Conservation (phyloP, 805 yeast species). For the Saturnispora halmiae region DNA sequence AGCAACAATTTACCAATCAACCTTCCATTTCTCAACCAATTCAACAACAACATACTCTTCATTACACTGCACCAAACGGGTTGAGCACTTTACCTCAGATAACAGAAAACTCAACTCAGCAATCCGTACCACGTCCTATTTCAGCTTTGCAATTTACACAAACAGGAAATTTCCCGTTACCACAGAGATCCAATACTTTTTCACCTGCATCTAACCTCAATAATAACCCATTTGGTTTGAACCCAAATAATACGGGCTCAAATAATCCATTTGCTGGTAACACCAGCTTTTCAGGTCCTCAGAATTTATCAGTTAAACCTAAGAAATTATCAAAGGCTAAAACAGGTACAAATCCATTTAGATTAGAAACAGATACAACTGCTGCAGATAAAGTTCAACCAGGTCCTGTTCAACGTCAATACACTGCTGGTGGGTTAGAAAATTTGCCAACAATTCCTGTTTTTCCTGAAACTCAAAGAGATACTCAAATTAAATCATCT, state of each 20-base stretch:
- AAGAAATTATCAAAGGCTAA: constrained; percentile 8
- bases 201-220: neutral
- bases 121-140: neutral
- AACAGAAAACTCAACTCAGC: constrained; percentile 1
- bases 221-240: constrained; percentile 3
- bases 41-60: constrained; percentile 2
- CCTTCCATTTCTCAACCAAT: neutral
- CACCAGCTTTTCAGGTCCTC: neutral
- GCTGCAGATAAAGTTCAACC: constrained; percentile 19
- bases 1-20: constrained; percentile 4
- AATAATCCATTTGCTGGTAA: constrained; percentile 8
- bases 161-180: neutral
- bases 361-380: constrained; percentile 18
- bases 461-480: constrained; percentile 50
- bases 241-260: constrained; percentile 2
- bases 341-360: constrained; percentile 59
- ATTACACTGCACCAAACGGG: constrained; percentile 9
- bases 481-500: constrained; percentile 7
- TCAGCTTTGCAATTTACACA: neutral
- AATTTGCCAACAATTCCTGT: constrained; percentile 55
- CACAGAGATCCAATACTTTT: neutral
- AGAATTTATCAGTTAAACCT: constrained; percentile 10
- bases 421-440: constrained; percentile 71
- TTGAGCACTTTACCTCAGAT: constrained; percentile 8
- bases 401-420: constrained; percentile 29